A percentile compares a stretch with the other conserved stretches of the same genome.
Evolutionary conservation across 192 early-diverging fungal species (phyloP).

Genomic region (Coemansia sp.): DNA sequence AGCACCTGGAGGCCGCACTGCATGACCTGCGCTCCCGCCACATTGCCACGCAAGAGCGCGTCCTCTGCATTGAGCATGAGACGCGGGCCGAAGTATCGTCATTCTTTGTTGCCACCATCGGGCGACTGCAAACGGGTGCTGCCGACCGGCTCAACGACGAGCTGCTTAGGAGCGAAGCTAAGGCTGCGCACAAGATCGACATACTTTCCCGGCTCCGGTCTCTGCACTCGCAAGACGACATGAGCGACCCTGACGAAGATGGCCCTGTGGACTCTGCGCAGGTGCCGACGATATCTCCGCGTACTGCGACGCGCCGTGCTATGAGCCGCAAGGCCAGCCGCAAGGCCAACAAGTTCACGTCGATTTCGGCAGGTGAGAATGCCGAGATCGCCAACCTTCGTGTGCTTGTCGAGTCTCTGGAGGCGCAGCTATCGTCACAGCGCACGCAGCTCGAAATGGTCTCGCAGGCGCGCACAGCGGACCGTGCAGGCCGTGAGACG

Average conservation of each 20-base stretch:
- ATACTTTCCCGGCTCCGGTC: slow-evolving; percentile 46
- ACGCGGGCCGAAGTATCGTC: slow-evolving; percentile 56
- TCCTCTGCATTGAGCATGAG: slow-evolving; percentile 55
- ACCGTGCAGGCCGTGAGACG: slow-evolving; percentile 15
- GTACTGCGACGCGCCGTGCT: slow-evolving; percentile 35
- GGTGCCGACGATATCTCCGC: slow-evolving; percentile 48
- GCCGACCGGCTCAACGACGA: slow-evolving; percentile 48
- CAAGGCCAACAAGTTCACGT: slow-evolving; percentile 47
- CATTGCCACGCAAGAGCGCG: slow-evolving; percentile 55
- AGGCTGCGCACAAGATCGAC: slow-evolving; percentile 52
- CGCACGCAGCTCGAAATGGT: slow-evolving; percentile 38
- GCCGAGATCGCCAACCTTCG: slow-evolving; percentile 26
- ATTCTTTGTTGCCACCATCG: slow-evolving; percentile 52
- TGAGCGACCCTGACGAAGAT: slow-evolving; percentile 5
- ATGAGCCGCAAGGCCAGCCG: slow-evolving; percentile 45
- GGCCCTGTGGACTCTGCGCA: slow-evolving; percentile 15
- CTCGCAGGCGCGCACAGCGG: slow-evolving; percentile 28
- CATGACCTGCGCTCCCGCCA: slow-evolving; percentile 34
- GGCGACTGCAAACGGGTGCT: slow-evolving; percentile 49
- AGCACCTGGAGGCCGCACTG: slow-evolving; percentile 23
- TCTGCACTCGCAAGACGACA: background rate
- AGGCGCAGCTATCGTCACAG: slow-evolving; percentile 25
- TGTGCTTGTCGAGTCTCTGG: slow-evolving; percentile 12
- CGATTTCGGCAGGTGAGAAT: slow-evolving; percentile 48
- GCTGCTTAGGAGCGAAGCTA: slow-evolving; percentile 28